Conservation (phyloP, 495 filamentous ascomycete species). For the Penicillium maclennaniae region DNA sequence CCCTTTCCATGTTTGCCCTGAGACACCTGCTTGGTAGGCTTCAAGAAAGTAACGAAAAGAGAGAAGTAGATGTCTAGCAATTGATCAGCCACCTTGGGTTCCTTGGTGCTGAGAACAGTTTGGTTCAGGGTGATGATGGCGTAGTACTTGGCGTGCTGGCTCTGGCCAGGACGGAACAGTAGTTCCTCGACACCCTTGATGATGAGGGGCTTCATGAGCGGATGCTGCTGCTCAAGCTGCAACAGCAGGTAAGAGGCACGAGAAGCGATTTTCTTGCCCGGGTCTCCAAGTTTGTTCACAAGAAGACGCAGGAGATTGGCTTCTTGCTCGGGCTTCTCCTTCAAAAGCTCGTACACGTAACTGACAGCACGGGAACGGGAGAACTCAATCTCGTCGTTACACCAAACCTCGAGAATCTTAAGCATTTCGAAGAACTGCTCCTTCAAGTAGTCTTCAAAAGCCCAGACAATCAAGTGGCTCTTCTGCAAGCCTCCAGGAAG, state of each 20-base stretch:
- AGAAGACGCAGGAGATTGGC: slow-evolving; percentile 85
- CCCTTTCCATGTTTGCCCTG: slow-evolving; percentile 26
- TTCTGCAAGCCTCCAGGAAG: slow-evolving; percentile 69
- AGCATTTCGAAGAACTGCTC: slow-evolving; percentile 85
- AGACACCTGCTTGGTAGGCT: slow-evolving; percentile 35
- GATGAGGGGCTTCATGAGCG: slow-evolving; percentile 86
- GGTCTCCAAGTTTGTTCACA: slow-evolving; percentile 94
- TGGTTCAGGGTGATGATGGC: slow-evolving; percentile 96
- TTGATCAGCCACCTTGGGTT: slow-evolving; percentile 75
- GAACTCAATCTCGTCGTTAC: slow-evolving; percentile 89
- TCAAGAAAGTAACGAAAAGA: slow-evolving; percentile 73
- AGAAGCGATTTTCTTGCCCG: slow-evolving; percentile 89
- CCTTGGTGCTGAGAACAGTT: slow-evolving; percentile 79
- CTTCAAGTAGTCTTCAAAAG: slow-evolving; percentile 93
- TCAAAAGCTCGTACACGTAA: slow-evolving; percentile 83
- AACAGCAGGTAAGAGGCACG: slow-evolving; percentile 85
- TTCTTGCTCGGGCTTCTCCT: slow-evolving; percentile 96
- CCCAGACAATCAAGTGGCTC: slow-evolving; percentile 80
- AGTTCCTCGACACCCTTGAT: slow-evolving; percentile 84
- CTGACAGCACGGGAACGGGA: slow-evolving; percentile 79
- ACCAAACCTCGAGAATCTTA: slow-evolving; percentile 85
- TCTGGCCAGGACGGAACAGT: slow-evolving; percentile 82
- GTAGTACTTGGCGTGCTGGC: slow-evolving; percentile 85
- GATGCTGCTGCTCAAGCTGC: slow-evolving; percentile 84
- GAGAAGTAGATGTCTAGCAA: slow-evolving; percentile 87